Evolutionary conservation across 2,329 filamentous ascomycete genomes (phyloP), one percentile per base, ranked within the genome.

Genomic region (Alternaria incomplexa): DNA sequence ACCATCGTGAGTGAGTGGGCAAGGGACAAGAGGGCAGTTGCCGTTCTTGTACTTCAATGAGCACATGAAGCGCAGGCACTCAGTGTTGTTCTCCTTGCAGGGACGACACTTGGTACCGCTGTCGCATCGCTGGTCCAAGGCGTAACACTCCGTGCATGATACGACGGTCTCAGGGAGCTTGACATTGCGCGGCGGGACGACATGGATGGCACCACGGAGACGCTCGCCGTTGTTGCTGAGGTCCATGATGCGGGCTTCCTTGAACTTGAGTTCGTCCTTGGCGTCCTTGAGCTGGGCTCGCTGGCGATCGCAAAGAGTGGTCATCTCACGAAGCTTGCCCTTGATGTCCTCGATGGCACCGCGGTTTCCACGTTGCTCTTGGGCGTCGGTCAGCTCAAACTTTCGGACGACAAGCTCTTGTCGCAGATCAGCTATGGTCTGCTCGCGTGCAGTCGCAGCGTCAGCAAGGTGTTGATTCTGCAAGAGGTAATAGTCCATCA

Each of bases 1-100:
- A 1, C 28, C 28, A 30, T 70, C 67, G 53, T 79, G 77, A 0
- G 62, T 58, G 26, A 77, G 50, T 3, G 57, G 56, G 59, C 77
- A 79, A 2, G 68, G 72, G 1, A 56, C 22, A 6, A 67, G 60
- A 2, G 68, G 51, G 40, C 77, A 79, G 1, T 71, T 32, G 22
- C 67, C 71, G 2, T 73, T 47, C 23, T 68, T 62, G 22, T 78
- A 74, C 40, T 67, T 64, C 13, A 74, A 26, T 5, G 68, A 71
- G 56, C 77, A 79, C 28, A 69, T 72, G 74, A 74, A 78, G 2
- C 77, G 68, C 4, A 60, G 56, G 47, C 77, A 79, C 7, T 43
- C 57, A 9, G 63, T 45, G 11, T 65, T 60, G 7, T 62, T 62
- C 9, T 72, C 68, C 1, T n/a, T 47, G 47, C 77, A 79, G 50